Evolutionary conservation across 1,139 yeast species (phyloP), one percentile per base, ranked within the genome.

Genomic region (Martiniozyma asiatica): DNA sequence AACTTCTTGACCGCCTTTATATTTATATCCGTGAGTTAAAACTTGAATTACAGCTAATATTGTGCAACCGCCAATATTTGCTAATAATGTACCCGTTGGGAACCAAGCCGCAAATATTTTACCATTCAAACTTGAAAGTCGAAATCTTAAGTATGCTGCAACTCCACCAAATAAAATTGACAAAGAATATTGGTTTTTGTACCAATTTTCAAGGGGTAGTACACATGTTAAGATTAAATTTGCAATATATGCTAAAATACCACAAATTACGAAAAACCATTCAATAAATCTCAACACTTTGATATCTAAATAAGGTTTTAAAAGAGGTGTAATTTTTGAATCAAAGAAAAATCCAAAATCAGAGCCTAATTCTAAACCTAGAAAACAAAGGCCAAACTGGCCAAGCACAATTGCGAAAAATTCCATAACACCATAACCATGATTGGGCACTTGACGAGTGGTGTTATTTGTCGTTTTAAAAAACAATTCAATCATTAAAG

Each of bases 381-480:
- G 48, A 27, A 63, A 41, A 1, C 73, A 56, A n/a, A 53, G 45
- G 8, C 54, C 43, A 14, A 57, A 21, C 32, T 58, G 62, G 2
- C 54, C 39, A 1, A 62, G 37, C 1, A 58, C 15, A 4, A 63
- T 65, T 1, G 62, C 59, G 8, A 52, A 42, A 33, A 67, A 68
- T 39, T 73, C 77, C 73, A 82, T 71, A 5, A 80, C 70, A 0
- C 94, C 94, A 50, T 81, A 82, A 0, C 81, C 95, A 6, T 72
- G 61, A 39, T 70, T 74, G 0, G 80, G 79, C 37, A 65, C 67
- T 7, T 24, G 22, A n/a, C n/a, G n/a, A n/a, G n/a, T n/a, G 19
- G 49, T 59, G 25, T 49, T 49, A 48, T 73, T 63, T 2, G 74
- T 63, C 5, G 77, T 56, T 25, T 63, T 59, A 26, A 63, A 54